Percentiles rank a stretch among this genome's conserved stretches.
Evolutionary conservation across 2,329 filamentous ascomycete genomes (phyloP).

Genomic region (Albophoma yamanashiensis): DNA sequence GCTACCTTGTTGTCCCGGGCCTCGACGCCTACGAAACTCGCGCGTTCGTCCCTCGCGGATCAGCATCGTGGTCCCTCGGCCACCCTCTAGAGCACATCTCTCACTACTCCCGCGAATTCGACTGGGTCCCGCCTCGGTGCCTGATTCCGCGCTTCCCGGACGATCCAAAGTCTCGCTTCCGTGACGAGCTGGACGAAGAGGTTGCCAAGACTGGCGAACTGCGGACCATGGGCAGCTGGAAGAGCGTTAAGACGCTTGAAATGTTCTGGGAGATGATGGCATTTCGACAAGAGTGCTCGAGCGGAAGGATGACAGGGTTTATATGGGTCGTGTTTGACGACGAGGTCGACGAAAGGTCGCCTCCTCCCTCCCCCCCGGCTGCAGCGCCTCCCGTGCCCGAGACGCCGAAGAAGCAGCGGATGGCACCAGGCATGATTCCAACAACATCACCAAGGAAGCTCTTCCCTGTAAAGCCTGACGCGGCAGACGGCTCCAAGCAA

Average conservation of each 20-base stretch:
- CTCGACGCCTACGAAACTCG: constrained; percentile 71
- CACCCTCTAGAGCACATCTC: constrained; percentile 58
- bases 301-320: constrained; percentile 85
- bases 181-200: constrained; percentile 82
- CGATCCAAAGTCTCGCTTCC: constrained; percentile 85
- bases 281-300: constrained; percentile 89
- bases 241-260: constrained; percentile 71
- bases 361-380: neutral
- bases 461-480: constrained; percentile 8
- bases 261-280: constrained; percentile 99
- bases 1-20: constrained; percentile 79
- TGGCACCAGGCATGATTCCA: constrained; percentile 14
- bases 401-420: constrained; percentile 22
- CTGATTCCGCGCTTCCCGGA: constrained; percentile 88
- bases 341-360: constrained; percentile 10
- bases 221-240: constrained; percentile 61
- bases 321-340: constrained; percentile 83
- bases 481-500: neutral
- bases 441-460: constrained; percentile 22
- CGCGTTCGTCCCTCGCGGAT: constrained; percentile 60
- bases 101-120: constrained; percentile 47
- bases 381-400: constrained; percentile 11
- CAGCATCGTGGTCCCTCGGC: constrained; percentile 57
- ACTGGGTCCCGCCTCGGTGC: constrained; percentile 63
- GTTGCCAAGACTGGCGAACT: constrained; percentile 45